These are phyloP conservation scores for Mucor mucedo DNA, from an alignment of 371 early-diverging fungal genomes.

Conservation along the genomic window DNA sequence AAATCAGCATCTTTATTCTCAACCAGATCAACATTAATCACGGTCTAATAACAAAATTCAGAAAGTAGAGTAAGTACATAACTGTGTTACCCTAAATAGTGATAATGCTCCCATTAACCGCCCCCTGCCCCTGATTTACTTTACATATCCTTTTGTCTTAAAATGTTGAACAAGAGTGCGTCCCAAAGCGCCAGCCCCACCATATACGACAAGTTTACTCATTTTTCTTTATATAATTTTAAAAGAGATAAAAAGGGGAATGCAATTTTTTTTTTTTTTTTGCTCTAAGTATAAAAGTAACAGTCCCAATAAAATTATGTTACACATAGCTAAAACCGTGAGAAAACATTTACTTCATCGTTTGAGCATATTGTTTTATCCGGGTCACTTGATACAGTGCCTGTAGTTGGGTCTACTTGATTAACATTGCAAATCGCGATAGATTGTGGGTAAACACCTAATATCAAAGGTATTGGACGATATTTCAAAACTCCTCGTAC, in stretches of 20 bases:
- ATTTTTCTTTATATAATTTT: constrained; percentile 25
- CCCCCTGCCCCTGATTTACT: background rate
- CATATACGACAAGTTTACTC: constrained; percentile 81
- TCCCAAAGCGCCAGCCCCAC: constrained; percentile 93
- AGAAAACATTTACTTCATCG: constrained; percentile 9
- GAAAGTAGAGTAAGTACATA: background rate
- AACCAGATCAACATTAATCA: constrained; percentile 79
- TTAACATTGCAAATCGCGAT: constrained; percentile 50
- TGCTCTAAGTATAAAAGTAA: background rate
- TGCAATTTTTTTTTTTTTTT: background rate
- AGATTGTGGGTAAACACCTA: constrained; percentile 35
- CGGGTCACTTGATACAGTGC: constrained; percentile 36
- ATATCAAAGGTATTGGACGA: constrained; percentile 39
- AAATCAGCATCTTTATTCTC: constrained; percentile 75
- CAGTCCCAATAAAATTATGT: constrained; percentile 2
- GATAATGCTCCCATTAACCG: background rate
- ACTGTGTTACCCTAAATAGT: background rate
- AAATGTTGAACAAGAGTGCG: constrained; percentile 75
- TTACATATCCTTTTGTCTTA: constrained; percentile 75
- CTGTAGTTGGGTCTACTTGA: constrained; percentile 47
- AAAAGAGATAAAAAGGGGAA: constrained; percentile 3
- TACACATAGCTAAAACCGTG: constrained; percentile 4
- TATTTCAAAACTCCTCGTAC: constrained; percentile 70
- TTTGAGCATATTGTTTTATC: constrained; percentile 40
- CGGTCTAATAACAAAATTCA: constrained; percentile 51